Conservation (phyloP, 768 basidiomycete species). For the Collybia mongolica region DNA sequence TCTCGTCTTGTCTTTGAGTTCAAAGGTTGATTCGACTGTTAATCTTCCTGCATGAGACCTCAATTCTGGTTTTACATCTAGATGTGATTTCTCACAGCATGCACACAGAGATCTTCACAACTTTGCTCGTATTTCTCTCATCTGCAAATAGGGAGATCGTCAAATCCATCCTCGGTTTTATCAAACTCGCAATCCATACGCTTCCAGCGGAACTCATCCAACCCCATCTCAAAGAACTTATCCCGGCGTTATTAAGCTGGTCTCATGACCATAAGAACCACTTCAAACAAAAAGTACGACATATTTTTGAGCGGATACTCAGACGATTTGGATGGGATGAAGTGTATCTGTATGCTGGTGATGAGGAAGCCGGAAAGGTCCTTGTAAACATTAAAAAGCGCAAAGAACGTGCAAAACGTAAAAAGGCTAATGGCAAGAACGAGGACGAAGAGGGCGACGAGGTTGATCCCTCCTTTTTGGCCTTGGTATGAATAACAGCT, state of each 20-base stretch:
- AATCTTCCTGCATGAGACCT: not conserved
- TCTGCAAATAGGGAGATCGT: conserved; percentile 97
- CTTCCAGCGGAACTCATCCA: conserved; percentile 68
- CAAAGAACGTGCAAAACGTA: conserved; percentile 90
- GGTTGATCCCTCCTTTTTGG: conserved; percentile 9
- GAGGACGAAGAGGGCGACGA: conserved; percentile 59
- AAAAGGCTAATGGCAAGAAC: conserved; percentile 62
- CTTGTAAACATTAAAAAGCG: conserved; percentile 93
- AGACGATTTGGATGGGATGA: conserved; percentile 88
- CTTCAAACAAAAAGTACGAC: conserved; percentile 95
- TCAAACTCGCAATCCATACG: conserved; percentile 91
- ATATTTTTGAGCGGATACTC: conserved; percentile 96
- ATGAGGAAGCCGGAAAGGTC: conserved; percentile 85
- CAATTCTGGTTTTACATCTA: conserved; percentile 22
- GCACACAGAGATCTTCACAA: conserved; percentile 82
- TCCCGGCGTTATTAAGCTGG: conserved; percentile 86
- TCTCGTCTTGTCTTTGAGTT: conserved; percentile 96
- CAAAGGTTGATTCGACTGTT: conserved; percentile 56
- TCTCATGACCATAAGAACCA: conserved; percentile 99
- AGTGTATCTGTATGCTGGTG: conserved; percentile 69
- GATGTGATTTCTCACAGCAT: conserved; percentile 69
- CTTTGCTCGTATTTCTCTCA: conserved; percentile 85
- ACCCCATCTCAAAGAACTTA: conserved; percentile 75
- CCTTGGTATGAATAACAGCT: not conserved
- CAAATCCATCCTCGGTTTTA: conserved; percentile 92